Conservation (phyloP, 139 green algal species). For the Pedinophyceae sp. region DNA sequence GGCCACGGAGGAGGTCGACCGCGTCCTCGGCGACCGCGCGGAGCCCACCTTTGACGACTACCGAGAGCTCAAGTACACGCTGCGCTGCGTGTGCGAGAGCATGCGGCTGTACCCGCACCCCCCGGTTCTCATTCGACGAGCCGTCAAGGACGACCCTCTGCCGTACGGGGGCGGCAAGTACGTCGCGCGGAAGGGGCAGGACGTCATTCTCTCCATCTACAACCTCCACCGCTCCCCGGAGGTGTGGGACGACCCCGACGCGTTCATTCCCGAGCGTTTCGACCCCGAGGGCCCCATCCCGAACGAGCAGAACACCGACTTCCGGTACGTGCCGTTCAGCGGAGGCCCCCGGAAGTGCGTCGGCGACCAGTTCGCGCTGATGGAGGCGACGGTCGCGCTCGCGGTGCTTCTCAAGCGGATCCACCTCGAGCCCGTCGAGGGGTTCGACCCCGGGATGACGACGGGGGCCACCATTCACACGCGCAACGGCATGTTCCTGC, state of each 20-base stretch:
- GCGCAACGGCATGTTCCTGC: slow-evolving; percentile 73
- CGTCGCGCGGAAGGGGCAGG: slow-evolving; percentile 56
- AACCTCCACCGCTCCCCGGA: slow-evolving; percentile 83
- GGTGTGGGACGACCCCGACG: slow-evolving; percentile 54
- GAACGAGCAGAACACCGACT: slow-evolving; percentile 94
- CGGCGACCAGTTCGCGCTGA: slow-evolving; percentile 93
- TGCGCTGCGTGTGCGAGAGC: slow-evolving; percentile 85
- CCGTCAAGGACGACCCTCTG: slow-evolving; percentile 59
- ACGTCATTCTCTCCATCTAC: slow-evolving; percentile 96
- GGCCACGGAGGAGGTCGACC: slow-evolving; percentile 74
- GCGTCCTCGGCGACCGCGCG: slow-evolving; percentile 43
- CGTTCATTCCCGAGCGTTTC: slow-evolving; percentile 86
- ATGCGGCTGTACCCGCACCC: slow-evolving; percentile 98
- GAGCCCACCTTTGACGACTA: slow-evolving; percentile 50
- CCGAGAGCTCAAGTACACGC: slow-evolving; percentile 62
- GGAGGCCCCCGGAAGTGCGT: slow-evolving; percentile 88
- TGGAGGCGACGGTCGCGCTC: slow-evolving; percentile 71
- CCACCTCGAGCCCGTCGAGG: slow-evolving; percentile 57
- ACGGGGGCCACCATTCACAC: slow-evolving; percentile 91
- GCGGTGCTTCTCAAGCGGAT: slow-evolving; percentile 66
- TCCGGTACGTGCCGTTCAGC: slow-evolving; percentile 75
- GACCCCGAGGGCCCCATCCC: slow-evolving; percentile 70
- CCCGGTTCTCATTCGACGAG: slow-evolving; percentile 76
- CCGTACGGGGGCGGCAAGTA: slow-evolving; percentile 46
- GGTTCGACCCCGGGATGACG: slow-evolving; percentile 82